Evolutionary conservation across 2,329 filamentous ascomycete genomes (phyloP).

Genomic region (Xylaria sp.): DNA sequence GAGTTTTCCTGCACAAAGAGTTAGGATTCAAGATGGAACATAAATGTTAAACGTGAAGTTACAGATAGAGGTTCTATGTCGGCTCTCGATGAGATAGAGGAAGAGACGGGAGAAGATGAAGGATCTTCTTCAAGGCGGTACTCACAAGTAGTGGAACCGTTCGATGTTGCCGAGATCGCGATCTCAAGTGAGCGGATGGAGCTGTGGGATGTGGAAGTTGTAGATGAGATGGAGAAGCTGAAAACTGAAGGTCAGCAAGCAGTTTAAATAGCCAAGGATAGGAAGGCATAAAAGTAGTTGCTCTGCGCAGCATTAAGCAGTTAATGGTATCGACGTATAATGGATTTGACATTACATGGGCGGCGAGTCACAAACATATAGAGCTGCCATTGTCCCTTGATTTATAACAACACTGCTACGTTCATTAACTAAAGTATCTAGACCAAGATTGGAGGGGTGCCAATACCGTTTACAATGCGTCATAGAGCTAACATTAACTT

Average conservation of each 20-base stretch:
- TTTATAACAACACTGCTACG: background rate
- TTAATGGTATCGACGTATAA: background rate
- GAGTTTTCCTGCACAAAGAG: background rate
- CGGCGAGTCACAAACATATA: background rate
- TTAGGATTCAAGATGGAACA: background rate
- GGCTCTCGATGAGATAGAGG: background rate
- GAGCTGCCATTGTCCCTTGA: background rate
- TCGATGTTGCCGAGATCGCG: background rate
- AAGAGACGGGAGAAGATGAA: too few species aligned
- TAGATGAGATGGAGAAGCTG: background rate
- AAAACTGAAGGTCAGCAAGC: background rate
- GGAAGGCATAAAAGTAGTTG: background rate
- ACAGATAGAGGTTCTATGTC: background rate
- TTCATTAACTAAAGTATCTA: background rate
- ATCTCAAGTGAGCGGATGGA: background rate
- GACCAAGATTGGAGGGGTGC: background rate
- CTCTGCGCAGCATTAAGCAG: background rate
- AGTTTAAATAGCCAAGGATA: background rate
- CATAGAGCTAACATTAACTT: background rate
- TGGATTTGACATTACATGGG: background rate
- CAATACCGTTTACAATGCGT: too few species aligned
- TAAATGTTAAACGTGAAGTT: background rate
- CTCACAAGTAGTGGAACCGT: background rate
- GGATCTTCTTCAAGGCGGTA: background rate
- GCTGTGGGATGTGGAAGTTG: background rate